Evolutionary conservation across 148 eudicot genomes (phyloP).

Genomic region (Drosera capensis): DNA sequence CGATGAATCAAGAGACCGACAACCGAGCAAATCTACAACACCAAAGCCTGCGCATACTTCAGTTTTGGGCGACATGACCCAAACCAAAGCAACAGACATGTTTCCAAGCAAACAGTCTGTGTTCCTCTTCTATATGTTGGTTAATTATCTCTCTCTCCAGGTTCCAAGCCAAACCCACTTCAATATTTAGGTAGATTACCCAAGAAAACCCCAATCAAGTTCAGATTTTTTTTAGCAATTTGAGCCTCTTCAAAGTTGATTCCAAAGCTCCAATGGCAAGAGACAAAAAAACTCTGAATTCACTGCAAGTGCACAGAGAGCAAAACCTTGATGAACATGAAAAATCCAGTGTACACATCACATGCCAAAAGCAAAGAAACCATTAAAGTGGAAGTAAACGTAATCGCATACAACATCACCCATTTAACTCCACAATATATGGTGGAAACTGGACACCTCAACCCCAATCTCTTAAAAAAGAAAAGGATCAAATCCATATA

Average conservation of each 20-base stretch:
- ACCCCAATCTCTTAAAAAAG: too few species aligned
- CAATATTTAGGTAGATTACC: conserved; percentile 5
- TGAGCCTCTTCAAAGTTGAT: too few species aligned
- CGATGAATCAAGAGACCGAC: conserved; percentile 14
- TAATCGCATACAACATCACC: neutral
- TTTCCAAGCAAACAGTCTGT: neutral
- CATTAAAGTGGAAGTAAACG: neutral
- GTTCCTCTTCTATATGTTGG: neutral
- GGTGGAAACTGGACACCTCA: too few species aligned
- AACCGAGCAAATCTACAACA: conserved; percentile 25
- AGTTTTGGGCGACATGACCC: conserved; percentile 61
- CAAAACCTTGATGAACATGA: neutral
- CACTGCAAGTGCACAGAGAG: neutral
- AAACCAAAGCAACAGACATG: conserved; percentile 67
- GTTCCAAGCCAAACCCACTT: conserved; percentile 3
- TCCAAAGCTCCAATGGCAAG: too few species aligned
- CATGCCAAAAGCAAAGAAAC: neutral
- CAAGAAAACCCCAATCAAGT: neutral
- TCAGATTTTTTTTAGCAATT: neutral
- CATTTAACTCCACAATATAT: too few species aligned
- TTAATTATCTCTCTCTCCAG: neutral
- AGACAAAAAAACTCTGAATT: neutral
- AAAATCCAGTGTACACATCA: neutral
- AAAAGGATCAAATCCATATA: too few species aligned
- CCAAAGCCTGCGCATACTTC: conserved; percentile 41